phyloP scores from a whole-genome alignment of 768 basidiomycete species.

The Amanita pallidorosea region DNA sequence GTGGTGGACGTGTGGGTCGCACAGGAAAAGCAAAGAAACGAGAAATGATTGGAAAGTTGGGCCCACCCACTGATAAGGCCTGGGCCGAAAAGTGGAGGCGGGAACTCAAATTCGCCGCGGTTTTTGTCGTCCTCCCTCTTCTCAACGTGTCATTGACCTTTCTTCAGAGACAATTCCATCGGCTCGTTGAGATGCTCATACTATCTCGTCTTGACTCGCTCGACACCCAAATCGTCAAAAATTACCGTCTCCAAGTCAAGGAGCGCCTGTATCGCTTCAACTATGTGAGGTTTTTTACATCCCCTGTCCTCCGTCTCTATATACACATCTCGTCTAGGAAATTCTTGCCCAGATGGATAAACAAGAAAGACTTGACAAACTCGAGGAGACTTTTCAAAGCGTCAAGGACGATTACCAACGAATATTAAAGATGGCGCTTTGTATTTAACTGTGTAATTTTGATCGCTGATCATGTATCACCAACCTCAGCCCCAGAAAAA shows the following conservation, averaged over 20 bases:
- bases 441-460: conserved; percentile 5
- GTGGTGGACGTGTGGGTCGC: conserved; percentile 37
- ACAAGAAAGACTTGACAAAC: conserved; percentile 75
- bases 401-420: conserved; percentile 80
- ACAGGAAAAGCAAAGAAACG: conserved; percentile 29
- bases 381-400: conserved; percentile 87
- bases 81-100: conserved; percentile 77
- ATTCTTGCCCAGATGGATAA: conserved; percentile 81
- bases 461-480: conserved; percentile 7
- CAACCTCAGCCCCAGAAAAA: conserved; percentile 17
- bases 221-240: conserved; percentile 42
- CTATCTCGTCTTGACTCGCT: conserved; percentile 56
- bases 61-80: conserved; percentile 63
- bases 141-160: conserved; percentile 1
- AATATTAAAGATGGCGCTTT: conserved; percentile 33
- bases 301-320: not conserved
- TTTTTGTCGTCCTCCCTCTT: conserved; percentile 22
- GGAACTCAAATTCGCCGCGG: conserved; percentile 84
- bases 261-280: conserved; percentile 93
- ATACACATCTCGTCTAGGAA: conserved; percentile 41
- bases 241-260: conserved; percentile 87
- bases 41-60: conserved; percentile 45
- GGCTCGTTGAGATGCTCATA: conserved; percentile 86
- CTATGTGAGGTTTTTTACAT: conserved; percentile 48
- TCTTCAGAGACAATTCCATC: conserved; percentile 80